These are phyloP conservation scores for Sclerotinia sclerotiorum DNA, from an alignment of 2,329 filamentous ascomycete genomes.

Conservation along the genomic window DNA sequence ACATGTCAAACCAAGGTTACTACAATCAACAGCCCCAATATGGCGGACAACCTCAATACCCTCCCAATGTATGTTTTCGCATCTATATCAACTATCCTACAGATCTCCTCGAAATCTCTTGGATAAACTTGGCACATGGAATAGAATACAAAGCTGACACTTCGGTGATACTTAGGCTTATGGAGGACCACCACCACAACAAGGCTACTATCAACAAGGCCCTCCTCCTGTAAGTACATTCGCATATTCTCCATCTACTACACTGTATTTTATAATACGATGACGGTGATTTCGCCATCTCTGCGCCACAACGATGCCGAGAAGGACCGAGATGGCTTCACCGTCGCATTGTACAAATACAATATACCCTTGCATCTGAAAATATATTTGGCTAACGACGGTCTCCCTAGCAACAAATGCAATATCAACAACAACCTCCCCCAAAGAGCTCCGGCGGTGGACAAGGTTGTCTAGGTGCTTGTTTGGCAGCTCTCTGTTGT, in stretches of 20 bases:
- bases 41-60: constrained; percentile 39
- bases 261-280: not conserved
- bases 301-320: not conserved
- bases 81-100: not conserved
- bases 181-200: constrained; percentile 30
- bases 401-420: constrained; percentile 44
- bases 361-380: not conserved
- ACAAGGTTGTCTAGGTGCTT: constrained; percentile 47
- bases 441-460: constrained; percentile 43
- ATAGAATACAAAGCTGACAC: constrained; percentile 20
- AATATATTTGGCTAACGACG: constrained; percentile 29
- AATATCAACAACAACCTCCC: constrained; percentile 47
- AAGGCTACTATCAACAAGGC: constrained; percentile 30
- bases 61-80: constrained; percentile 33
- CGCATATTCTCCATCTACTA: not conserved
- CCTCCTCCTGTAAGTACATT: constrained; percentile 17
- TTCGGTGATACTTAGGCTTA: constrained; percentile 18
- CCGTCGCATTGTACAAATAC: not conserved
- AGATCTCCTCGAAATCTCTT: constrained; percentile 13
- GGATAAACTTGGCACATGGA: constrained; percentile 18
- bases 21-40: constrained; percentile 42
- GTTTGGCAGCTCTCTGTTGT: constrained; percentile 51
- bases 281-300: not conserved
- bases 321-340: not conserved
- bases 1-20: constrained; percentile 38